Conservation (phyloP, 1,139 yeast genomes). For the Yamadazyma aaseri region DNA sequence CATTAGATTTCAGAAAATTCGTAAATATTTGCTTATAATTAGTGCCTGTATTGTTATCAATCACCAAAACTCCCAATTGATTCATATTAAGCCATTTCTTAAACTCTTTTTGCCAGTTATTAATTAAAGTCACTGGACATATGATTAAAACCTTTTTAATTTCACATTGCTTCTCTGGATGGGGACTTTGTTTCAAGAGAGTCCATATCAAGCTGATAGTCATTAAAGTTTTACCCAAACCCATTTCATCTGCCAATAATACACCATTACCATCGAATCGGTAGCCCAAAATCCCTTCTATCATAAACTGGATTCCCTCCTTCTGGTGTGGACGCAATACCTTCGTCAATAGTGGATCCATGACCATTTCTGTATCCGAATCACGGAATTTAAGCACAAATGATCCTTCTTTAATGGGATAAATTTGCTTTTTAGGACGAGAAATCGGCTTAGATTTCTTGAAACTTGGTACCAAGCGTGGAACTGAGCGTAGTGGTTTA, state of each 20-base stretch:
- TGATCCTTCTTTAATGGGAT: conserved; percentile 14
- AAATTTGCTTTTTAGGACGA: conserved; percentile 9
- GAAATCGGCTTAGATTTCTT: conserved; percentile 3
- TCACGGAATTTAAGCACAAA: conserved; percentile 10
- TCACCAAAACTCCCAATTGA: conserved; percentile 57
- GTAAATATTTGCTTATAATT: conserved; percentile 59
- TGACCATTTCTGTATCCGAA: conserved; percentile 50
- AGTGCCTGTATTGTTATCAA: conserved; percentile 43
- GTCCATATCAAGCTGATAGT: conserved; percentile 87
- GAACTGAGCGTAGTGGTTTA: not conserved
- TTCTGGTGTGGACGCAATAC: conserved; percentile 77
- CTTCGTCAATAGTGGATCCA: conserved; percentile 64
- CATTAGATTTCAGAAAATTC: conserved; percentile 64
- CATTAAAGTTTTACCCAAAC: conserved; percentile 89
- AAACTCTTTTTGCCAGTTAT: conserved; percentile 89
- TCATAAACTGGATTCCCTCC: conserved; percentile 78
- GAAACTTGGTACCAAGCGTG: conserved; percentile 6
- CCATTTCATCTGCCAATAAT: conserved; percentile 95
- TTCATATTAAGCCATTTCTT: conserved; percentile 82
- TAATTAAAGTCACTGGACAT: conserved; percentile 88
- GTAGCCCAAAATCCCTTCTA: conserved; percentile 77
- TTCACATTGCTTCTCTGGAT: conserved; percentile 29
- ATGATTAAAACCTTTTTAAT: conserved; percentile 68
- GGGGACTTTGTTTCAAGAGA: conserved; percentile 70
- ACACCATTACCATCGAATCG: conserved; percentile 67